These are phyloP conservation scores for Cyathus pygmaeus DNA, from an alignment of 1,284 basidiomycete species.

Conservation along the genomic window DNA sequence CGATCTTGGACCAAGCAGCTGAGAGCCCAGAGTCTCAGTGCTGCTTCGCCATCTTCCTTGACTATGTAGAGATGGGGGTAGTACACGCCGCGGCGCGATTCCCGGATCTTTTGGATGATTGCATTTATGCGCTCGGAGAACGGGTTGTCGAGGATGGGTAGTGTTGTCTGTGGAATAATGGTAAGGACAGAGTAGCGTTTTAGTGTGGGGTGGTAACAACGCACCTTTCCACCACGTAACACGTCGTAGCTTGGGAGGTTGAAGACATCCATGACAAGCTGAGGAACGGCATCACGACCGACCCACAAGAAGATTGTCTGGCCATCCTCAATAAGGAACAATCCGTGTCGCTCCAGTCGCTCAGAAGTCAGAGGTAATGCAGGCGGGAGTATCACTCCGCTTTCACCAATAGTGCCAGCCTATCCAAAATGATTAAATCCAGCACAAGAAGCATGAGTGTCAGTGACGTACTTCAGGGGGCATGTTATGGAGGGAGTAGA, in stretches of 20 bases:
- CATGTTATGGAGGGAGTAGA: conserved; percentile 99
- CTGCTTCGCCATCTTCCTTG: conserved; percentile 97
- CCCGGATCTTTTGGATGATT: conserved; percentile 91
- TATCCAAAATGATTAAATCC: conserved; percentile 31
- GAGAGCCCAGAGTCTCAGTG: conserved; percentile 93
- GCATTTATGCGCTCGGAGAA: conserved; percentile 96
- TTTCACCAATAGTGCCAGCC: conserved; percentile 85
- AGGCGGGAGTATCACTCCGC: conserved; percentile 84
- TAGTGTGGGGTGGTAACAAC: not conserved
- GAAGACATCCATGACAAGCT: conserved; percentile 95
- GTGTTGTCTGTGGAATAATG: conserved; percentile 69
- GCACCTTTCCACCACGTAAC: conserved; percentile 91
- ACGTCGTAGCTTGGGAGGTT: conserved; percentile 89
- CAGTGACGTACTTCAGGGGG: conserved; percentile 82
- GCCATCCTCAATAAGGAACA: conserved; percentile 97
- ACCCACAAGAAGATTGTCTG: conserved; percentile 99
- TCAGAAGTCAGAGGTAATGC: conserved; percentile 95
- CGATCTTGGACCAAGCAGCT: conserved; percentile 96
- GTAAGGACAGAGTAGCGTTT: not conserved
- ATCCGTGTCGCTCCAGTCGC: conserved; percentile 92
- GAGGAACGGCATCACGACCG: conserved; percentile 95
- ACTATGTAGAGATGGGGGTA: conserved; percentile 96
- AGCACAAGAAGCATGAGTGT: not conserved
- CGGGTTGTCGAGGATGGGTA: conserved; percentile 89
- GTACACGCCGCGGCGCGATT: conserved; percentile 91